Evolutionary conservation across 768 basidiomycete genomes (phyloP).

Genomic region (Auriscalpium microsporum): DNA sequence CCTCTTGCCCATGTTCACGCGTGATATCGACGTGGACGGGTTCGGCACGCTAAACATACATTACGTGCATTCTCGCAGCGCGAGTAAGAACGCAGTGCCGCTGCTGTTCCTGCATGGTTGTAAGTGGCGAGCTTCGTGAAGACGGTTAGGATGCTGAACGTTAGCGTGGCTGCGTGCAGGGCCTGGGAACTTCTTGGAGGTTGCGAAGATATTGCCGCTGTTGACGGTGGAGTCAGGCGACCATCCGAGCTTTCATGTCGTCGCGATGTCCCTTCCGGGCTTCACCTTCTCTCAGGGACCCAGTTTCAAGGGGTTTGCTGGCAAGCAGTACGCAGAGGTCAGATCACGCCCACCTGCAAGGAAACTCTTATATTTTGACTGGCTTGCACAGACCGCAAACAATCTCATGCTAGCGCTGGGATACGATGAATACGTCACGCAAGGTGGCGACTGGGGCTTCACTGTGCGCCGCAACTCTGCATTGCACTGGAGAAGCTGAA

Average conservation of each 20-base stretch:
- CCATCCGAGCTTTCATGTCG: conserved; percentile 48
- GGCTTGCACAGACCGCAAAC: not conserved
- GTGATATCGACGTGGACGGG: conserved; percentile 23
- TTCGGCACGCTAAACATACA: conserved; percentile 21
- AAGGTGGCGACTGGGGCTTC: conserved; percentile 33
- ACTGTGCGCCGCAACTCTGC: conserved; percentile 19
- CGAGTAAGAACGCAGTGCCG: conserved; percentile 34
- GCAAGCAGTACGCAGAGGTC: conserved; percentile 19
- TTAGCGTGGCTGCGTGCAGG: conserved; percentile 27
- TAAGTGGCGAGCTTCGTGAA: conserved; percentile 11
- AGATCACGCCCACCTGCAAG: conserved; percentile 13
- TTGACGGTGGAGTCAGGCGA: conserved; percentile 27
- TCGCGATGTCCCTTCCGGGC: conserved; percentile 23
- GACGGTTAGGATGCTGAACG: not conserved
- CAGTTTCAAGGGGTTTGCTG: conserved; percentile 17
- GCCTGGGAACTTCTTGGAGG: conserved; percentile 48
- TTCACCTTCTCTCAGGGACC: conserved; percentile 20
- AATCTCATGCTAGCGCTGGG: conserved; percentile 18
- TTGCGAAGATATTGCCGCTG: conserved; percentile 33
- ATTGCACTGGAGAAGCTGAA: not conserved
- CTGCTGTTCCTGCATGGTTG: conserved; percentile 53
- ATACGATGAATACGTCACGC: conserved; percentile 18
- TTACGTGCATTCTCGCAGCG: conserved; percentile 43
- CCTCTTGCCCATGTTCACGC: conserved; percentile 24
- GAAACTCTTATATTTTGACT: not conserved